A percentile compares a stretch with the other conserved stretches of the same genome.
Conservation (phyloP, 1,139 yeast genomes). For the Protomyces arabidopsidicola region DNA sequence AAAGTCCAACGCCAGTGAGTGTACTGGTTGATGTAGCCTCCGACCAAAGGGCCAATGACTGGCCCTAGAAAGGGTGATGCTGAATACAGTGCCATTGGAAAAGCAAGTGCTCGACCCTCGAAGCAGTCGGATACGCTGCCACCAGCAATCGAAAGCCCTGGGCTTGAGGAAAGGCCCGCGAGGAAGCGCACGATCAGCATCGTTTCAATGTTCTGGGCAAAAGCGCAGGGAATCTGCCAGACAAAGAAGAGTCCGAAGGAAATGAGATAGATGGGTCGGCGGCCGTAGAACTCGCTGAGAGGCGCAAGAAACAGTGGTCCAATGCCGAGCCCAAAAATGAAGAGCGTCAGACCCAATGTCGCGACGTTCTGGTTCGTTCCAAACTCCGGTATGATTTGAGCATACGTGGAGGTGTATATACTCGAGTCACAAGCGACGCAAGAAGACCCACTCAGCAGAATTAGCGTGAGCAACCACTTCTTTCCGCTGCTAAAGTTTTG, state of each 20-base stretch:
- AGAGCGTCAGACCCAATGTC: conserved; percentile 41
- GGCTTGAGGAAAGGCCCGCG: conserved; percentile 64
- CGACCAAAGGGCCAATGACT: conserved; percentile 62
- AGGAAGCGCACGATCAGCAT: conserved; percentile 62
- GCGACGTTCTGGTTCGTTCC: conserved; percentile 28
- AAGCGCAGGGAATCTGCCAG: conserved; percentile 63
- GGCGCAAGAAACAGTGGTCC: conserved; percentile 75
- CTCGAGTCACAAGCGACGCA: conserved; percentile 54
- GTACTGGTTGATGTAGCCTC: conserved; percentile 58
- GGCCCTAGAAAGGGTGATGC: conserved; percentile 75
- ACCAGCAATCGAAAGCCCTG: conserved; percentile 56
- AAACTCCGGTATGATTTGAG: conserved; percentile 27
- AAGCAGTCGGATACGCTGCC: conserved; percentile 47
- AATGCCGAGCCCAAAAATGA: conserved; percentile 61
- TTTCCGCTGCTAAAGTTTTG: conserved; percentile 30
- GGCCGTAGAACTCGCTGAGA: conserved; percentile 66
- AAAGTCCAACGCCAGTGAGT: conserved; percentile 57
- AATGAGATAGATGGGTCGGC: conserved; percentile 58
- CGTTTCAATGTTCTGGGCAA: conserved; percentile 59
- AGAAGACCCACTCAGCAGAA: conserved; percentile 50
- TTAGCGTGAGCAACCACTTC: conserved; percentile 53
- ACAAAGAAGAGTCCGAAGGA: conserved; percentile 55
- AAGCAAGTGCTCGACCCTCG: conserved; percentile 54
- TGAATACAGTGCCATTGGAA: conserved; percentile 68
- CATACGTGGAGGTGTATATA: conserved; percentile 45